Evolutionary conservation across 1,284 basidiomycete genomes (phyloP), one percentile per base, ranked within the genome.

Genomic region (Ganoderma sp.): DNA sequence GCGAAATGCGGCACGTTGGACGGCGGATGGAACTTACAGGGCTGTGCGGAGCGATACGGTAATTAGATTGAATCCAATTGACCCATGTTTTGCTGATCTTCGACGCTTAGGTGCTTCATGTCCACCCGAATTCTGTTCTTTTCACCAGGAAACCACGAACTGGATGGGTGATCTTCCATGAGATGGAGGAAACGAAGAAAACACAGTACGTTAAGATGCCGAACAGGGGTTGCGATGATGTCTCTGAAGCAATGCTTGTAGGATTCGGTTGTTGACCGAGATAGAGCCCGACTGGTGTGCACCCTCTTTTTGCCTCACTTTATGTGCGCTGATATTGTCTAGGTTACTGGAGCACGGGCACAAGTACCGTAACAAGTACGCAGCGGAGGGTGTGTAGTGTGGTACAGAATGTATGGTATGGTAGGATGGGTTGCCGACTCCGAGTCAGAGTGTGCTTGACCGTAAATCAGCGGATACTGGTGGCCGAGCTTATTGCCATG

Each of bases 181-280:
- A 99, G 78, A 92, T 99, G 80, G 89, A 97, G 74, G 96, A 98
- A 79, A 98, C 97, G 0, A 96, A 94, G 72, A 98, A 97, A 80
- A 90, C 88, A 37, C 91, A 93, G 92, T 93, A 75, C 74, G 90
- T 58, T 10, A 32, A 41, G 58, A n/a, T 32, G 32, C 4, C 12
- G 3, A 28, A 0, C 22, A 48, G 2, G 6, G 12, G 32, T 19
- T 7, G 34, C 4, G 9, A 48, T 37, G 14, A 56, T 25, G 25
- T 10, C 17, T 50, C 65, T 58, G 28, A 25, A 25, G 2, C 7
- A 25, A 15, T 28, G 39, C 19, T 25, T 14, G 12, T 63, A 87
- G 86, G 67, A 88, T 88, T 61, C 85, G 82, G 37, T 79, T 88
- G 59, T 75, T 88, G 58, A 88, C 86, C 0, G 86, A 88, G 73